A percentile compares a stretch with the other conserved stretches of the same genome.
These are phyloP conservation scores for Pestalotiopsis sp. DNA, from an alignment of 2,329 filamentous ascomycete genomes.

Conservation along the genomic window DNA sequence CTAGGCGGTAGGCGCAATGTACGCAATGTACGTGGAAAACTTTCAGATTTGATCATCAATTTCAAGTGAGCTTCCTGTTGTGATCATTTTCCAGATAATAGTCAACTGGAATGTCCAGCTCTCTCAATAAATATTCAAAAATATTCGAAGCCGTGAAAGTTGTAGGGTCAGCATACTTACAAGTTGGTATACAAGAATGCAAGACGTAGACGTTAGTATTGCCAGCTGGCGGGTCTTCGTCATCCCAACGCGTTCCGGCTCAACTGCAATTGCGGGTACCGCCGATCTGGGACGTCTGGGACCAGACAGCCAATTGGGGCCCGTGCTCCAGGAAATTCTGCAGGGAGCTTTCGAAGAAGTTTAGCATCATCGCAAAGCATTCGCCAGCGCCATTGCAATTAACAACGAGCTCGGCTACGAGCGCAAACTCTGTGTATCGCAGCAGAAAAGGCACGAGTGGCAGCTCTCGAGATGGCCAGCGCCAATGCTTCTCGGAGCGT, in stretches of 20 bases:
- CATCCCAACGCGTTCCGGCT: background rate
- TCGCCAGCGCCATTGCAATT: background rate
- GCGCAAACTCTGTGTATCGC: conserved; percentile 11
- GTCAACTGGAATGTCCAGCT: no score
- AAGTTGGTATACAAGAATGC: no score
- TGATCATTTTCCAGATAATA: no score
- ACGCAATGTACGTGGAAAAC: no score
- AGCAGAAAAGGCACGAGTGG: background rate
- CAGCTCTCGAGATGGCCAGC: conserved; percentile 12
- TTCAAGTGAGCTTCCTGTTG: no score
- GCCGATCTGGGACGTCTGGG: background rate
- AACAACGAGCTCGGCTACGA: conserved; percentile 18
- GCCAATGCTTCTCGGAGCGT: conserved; percentile 33
- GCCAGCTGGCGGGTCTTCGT: background rate
- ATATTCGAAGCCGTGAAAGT: no score
- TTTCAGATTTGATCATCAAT: no score
- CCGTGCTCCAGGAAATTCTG: conserved; percentile 15
- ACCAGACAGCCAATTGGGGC: background rate
- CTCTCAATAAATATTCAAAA: no score
- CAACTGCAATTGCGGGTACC: background rate
- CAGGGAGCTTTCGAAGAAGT: conserved; percentile 15
- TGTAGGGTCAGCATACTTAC: no score
- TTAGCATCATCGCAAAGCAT: conserved; percentile 1
- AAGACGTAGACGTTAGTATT: background rate
- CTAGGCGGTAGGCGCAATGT: no score